Evolutionary conservation across 2,329 filamentous ascomycete genomes (phyloP), one percentile per base, ranked within the genome.

Genomic region (Clarireedia paspali): DNA sequence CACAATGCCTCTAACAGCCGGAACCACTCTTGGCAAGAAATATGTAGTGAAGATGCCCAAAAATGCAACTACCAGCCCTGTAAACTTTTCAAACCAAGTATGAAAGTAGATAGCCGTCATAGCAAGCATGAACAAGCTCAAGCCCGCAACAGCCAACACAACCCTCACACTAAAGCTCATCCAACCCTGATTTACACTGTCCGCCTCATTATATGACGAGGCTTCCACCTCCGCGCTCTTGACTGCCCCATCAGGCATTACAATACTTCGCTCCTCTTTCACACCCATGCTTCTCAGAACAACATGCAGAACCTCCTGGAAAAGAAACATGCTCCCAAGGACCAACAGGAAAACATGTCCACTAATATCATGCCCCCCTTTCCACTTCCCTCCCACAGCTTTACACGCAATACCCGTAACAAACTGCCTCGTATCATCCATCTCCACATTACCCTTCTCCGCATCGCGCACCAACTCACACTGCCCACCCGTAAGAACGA

Each of bases 61-160:
- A 27, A 77, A 66, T 6, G 78, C 77, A 44, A 79, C 70, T 23
- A 73, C 38, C 36, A 81, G 64, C 1, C 78, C 78, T 27, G 75
- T 77, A 55, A 79, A 66, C 77, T 97, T 99, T 75, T 99, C 94
- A 66, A 95, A 85, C 91, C 92, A 97, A 0, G 94, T 99, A 72
- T 99, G 94, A 68, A 99, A 99, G 77, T 92, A 99, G 40, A 95
- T 91, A 2, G 91, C 91, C 42, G 94, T 99, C 94, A 99, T 99
- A 59, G 97, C 77, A 69, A 99, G 72, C 94, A 99, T 99, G 89
- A 94, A 97, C 75, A 85, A 81, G 67, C 86, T 89, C 67, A 96
- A 66, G 0, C 72, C 84, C 17, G 87, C 79, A 26, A 96, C 82
- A 0, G 68, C 78, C 24, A 79, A 72, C 60, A 84, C 80, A 62